Evolutionary conservation across 805 yeast species (phyloP).

Genomic region (Candida endomychidarum): DNA sequence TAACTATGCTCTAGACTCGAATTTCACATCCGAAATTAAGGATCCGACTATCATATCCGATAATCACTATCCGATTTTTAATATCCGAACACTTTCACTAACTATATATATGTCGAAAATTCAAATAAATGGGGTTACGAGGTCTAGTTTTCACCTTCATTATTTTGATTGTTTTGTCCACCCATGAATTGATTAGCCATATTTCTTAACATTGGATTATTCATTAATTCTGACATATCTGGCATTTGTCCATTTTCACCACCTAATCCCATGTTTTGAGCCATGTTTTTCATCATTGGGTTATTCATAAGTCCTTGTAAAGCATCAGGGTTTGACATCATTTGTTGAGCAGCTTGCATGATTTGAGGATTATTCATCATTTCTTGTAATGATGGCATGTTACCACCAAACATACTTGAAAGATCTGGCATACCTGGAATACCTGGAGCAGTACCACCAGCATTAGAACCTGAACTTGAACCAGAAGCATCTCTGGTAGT

Average conservation of each 20-base stretch:
- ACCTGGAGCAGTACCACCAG: slow-evolving; percentile 38
- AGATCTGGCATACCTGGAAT: slow-evolving; percentile 73
- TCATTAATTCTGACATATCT: slow-evolving; percentile 68
- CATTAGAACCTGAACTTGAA: slow-evolving; percentile 19
- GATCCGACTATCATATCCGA: no score
- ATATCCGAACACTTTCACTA: no score
- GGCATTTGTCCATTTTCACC: slow-evolving; percentile 52
- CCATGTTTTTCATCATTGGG: slow-evolving; percentile 83
- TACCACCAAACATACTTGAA: slow-evolving; percentile 74
- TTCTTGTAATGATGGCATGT: slow-evolving; percentile 65
- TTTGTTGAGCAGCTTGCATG: slow-evolving; percentile 49
- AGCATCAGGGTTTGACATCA: slow-evolving; percentile 77
- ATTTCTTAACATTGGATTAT: slow-evolving; percentile 73
- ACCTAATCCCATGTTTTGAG: slow-evolving; percentile 69
- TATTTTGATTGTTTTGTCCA: slow-evolving; percentile 1
- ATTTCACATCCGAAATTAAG: no score
- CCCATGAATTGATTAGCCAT: slow-evolving; percentile 67
- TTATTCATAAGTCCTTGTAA: slow-evolving; percentile 72
- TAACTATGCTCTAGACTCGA: no score
- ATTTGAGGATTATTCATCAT: slow-evolving; percentile 89
- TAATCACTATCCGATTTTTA: no score
- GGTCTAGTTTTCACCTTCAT: no score
- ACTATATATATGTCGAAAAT: no score
- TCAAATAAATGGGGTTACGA: no score
- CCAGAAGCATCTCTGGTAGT: slow-evolving; percentile 5